Evolutionary conservation across 1,139 yeast species (phyloP).

Genomic region (Maudiozyma humilis): DNA sequence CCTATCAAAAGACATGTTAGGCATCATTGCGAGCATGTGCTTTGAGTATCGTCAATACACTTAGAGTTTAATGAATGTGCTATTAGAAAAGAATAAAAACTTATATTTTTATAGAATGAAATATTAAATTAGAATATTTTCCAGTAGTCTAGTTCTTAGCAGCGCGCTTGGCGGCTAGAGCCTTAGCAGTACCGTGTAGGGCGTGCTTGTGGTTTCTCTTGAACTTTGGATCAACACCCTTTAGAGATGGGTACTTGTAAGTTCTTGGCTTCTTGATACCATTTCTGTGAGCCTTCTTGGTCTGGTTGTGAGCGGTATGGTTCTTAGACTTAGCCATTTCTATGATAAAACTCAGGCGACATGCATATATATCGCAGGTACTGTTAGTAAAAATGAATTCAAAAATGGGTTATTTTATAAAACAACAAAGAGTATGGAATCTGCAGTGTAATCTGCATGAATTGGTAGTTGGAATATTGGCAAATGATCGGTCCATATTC

Average conservation of each 20-base stretch:
- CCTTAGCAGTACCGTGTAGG: constrained; percentile 94
- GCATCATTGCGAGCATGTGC: no score
- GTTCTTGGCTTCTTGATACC: constrained; percentile 99
- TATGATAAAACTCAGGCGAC: background rate
- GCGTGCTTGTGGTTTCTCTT: constrained; percentile 99
- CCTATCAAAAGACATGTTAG: no score
- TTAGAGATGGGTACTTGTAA: constrained; percentile 94
- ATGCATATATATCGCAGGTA: background rate
- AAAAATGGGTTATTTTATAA: no score
- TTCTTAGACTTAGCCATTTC: constrained; percentile 97
- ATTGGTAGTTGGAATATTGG: no score
- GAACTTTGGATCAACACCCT: constrained; percentile 99
- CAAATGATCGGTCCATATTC: no score
- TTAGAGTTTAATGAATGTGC: background rate
- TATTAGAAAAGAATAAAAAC: background rate
- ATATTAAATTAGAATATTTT: background rate
- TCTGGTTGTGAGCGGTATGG: constrained; percentile 99
- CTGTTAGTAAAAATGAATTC: background rate
- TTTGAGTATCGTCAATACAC: background rate
- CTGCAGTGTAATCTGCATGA: background rate
- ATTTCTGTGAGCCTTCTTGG: constrained; percentile 99
- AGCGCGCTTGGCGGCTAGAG: constrained; percentile 72
- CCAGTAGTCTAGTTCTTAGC: constrained; percentile 21
- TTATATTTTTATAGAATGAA: background rate
- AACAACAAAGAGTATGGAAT: no score